These are phyloP conservation scores for Aspergillus indologenus DNA, from an alignment of 495 filamentous ascomycete species.

Conservation along the genomic window DNA sequence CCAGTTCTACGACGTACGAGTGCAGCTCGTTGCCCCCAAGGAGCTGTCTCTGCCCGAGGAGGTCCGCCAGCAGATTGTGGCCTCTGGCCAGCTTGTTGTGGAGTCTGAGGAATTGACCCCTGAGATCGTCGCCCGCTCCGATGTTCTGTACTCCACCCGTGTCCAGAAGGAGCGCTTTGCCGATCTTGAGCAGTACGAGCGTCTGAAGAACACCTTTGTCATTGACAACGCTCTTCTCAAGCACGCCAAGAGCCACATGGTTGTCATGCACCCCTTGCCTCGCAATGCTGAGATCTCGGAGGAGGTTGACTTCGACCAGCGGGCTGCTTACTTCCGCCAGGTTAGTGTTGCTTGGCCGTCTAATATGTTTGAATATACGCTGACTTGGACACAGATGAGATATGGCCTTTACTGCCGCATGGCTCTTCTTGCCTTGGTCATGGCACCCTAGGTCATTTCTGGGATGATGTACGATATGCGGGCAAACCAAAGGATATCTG, in stretches of 20 bases:
- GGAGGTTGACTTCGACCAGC: slow-evolving; percentile 95
- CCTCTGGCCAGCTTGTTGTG: slow-evolving; percentile 67
- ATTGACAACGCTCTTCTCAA: slow-evolving; percentile 89
- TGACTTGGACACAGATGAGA: slow-evolving; percentile 72
- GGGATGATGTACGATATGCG: slow-evolving; percentile 9
- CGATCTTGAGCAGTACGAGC: slow-evolving; percentile 74
- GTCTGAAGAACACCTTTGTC: slow-evolving; percentile 79
- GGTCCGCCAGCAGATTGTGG: slow-evolving; percentile 65
- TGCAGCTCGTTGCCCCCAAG: slow-evolving; percentile 85
- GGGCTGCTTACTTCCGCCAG: slow-evolving; percentile 98
- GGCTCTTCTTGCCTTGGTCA: slow-evolving; percentile 89
- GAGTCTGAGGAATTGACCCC: slow-evolving; percentile 77
- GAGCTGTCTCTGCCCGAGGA: slow-evolving; percentile 72
- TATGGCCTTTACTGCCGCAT: slow-evolving; percentile 98
- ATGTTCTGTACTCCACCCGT: slow-evolving; percentile 93
- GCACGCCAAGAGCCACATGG: slow-evolving; percentile 84
- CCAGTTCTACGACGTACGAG: slow-evolving; percentile 86
- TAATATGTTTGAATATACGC: slow-evolving; percentile 13
- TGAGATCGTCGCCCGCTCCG: slow-evolving; percentile 76
- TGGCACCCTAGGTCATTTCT: slow-evolving; percentile 56
- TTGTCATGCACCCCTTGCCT: slow-evolving; percentile 94
- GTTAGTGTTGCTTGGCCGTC: slow-evolving; percentile 51
- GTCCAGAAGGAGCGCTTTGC: slow-evolving; percentile 95
- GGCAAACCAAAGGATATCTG: slow-evolving; percentile 9
- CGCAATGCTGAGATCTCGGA: slow-evolving; percentile 87